A percentile compares a stretch with the other conserved stretches of the same genome.
These are phyloP conservation scores for Suhomyces vadensis DNA, from an alignment of 805 yeast genomes.

Conservation along the genomic window DNA sequence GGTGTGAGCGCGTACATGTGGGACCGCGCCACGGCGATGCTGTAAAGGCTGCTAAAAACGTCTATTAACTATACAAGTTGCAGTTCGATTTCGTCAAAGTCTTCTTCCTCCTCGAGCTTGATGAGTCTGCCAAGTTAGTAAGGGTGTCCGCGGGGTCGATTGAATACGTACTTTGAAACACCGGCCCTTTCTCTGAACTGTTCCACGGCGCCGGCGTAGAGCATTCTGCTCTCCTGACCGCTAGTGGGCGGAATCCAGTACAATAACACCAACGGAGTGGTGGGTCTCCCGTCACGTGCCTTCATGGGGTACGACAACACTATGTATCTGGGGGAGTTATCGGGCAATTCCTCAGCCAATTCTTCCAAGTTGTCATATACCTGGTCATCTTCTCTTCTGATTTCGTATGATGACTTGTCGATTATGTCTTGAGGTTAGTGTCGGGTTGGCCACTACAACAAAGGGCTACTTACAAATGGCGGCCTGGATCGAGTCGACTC, in stretches of 20 bases:
- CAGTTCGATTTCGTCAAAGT: slow-evolving; percentile 57
- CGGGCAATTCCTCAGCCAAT: slow-evolving; percentile 75
- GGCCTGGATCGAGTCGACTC: slow-evolving; percentile 63
- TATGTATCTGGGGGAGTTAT: slow-evolving; percentile 74
- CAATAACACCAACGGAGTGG: slow-evolving; percentile 73
- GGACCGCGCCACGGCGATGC: too few relatives aligned
- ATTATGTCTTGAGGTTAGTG: slow-evolving; percentile 44
- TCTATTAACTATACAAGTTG: slow-evolving; percentile 15
- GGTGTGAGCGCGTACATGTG: too few relatives aligned
- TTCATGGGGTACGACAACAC: slow-evolving; percentile 75
- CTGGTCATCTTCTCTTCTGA: slow-evolving; percentile 49
- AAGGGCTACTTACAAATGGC: slow-evolving; percentile 53
- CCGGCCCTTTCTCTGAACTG: slow-evolving; percentile 76
- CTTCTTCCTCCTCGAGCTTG: slow-evolving; percentile 68
- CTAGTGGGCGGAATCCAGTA: slow-evolving; percentile 88
- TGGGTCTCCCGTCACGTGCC: slow-evolving; percentile 67
- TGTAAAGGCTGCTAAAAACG: too few relatives aligned
- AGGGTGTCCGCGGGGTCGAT: not conserved
- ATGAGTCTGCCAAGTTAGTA: slow-evolving; percentile 47
- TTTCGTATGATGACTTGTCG: slow-evolving; percentile 54
- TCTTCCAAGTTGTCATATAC: slow-evolving; percentile 56
- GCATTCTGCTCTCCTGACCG: slow-evolving; percentile 80
- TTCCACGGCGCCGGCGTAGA: slow-evolving; percentile 90
- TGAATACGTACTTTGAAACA: slow-evolving; percentile 52
- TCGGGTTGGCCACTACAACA: not conserved